A percentile compares a stretch with the other conserved stretches of the same genome.
phyloP scores from a whole-genome alignment of 139 green algal genomes.

The Tetratostichococcus sp. region DNA sequence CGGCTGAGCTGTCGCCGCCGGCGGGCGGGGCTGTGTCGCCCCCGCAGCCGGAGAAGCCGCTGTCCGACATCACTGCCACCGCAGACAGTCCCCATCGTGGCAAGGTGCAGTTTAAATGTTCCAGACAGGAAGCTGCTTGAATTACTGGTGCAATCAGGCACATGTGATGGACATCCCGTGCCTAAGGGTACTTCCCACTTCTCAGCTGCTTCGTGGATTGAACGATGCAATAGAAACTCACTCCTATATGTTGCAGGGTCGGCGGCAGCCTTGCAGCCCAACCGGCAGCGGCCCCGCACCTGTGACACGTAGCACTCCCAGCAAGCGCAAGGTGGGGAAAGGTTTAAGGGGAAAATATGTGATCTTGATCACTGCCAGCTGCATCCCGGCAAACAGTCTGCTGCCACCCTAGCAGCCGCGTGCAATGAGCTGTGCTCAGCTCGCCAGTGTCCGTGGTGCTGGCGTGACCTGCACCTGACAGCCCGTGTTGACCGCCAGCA shows the following conservation, averaged over 20 bases:
- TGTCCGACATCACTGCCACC: neutral
- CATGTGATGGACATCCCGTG: neutral
- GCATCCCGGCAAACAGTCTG: no score
- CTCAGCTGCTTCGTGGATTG: no score
- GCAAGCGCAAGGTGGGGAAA: neutral
- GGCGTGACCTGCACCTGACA: no score
- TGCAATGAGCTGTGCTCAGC: no score
- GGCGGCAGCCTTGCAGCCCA: neutral
- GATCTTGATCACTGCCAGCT: no score
- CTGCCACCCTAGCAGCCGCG: no score
- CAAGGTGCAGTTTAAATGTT: neutral
- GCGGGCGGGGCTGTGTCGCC: no score
- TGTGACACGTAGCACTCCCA: neutral
- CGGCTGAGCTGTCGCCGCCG: neutral
- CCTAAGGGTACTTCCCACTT: neutral
- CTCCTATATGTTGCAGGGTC: neutral
- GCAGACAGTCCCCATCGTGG: neutral
- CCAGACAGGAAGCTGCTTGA: no score
- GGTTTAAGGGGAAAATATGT: no score
- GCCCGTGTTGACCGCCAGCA: no score
- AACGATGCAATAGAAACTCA: no score
- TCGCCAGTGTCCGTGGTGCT: no score
- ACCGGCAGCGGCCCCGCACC: neutral
- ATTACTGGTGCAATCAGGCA: neutral
- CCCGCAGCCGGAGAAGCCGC: neutral